phyloP scores from a whole-genome alignment of 1,284 basidiomycete genomes.

The Rhizoctonia solani region DNA sequence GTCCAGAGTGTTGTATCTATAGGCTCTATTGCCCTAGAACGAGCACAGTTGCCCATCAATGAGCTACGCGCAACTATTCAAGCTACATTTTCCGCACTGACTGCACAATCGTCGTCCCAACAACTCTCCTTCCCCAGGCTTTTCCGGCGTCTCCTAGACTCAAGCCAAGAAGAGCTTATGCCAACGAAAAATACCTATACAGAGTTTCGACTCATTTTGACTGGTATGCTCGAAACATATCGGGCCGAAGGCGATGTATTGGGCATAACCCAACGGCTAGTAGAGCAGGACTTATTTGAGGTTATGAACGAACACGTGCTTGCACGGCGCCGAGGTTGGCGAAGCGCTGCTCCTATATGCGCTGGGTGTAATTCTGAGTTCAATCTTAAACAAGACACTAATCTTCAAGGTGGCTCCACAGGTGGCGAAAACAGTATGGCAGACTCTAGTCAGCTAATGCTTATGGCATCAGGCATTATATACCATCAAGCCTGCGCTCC shows the following conservation, averaged over 20 bases:
- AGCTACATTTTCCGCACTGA: conserved; percentile 80
- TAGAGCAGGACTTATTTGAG: conserved; percentile 82
- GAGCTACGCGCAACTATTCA: conserved; percentile 75
- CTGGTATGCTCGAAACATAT: conserved; percentile 94
- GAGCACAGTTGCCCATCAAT: conserved; percentile 10
- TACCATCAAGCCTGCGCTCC: conserved; percentile 37
- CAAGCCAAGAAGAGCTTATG: conserved; percentile 53
- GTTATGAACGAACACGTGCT: conserved; percentile 57
- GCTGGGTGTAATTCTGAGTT: conserved; percentile 17
- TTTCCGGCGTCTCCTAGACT: conserved; percentile 87
- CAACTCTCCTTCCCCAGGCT: conserved; percentile 87
- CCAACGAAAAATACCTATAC: conserved; percentile 75
- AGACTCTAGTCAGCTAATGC: neutral
- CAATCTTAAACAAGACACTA: neutral
- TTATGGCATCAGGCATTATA: conserved; percentile 35
- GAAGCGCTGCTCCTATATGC: conserved; percentile 7
- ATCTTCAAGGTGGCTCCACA: neutral
- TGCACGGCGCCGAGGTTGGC: conserved; percentile 48
- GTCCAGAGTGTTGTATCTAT: conserved; percentile 58
- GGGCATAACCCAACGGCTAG: conserved; percentile 81
- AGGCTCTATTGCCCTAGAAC: conserved; percentile 37
- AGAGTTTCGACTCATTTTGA: conserved; percentile 88
- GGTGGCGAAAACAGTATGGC: neutral
- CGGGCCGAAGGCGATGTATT: conserved; percentile 89
- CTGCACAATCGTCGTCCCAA: conserved; percentile 81